Base-by-base conservation (phyloP, 2,329 filamentous ascomycete genomes). In the Annulohypoxylon truncatum region DNA sequence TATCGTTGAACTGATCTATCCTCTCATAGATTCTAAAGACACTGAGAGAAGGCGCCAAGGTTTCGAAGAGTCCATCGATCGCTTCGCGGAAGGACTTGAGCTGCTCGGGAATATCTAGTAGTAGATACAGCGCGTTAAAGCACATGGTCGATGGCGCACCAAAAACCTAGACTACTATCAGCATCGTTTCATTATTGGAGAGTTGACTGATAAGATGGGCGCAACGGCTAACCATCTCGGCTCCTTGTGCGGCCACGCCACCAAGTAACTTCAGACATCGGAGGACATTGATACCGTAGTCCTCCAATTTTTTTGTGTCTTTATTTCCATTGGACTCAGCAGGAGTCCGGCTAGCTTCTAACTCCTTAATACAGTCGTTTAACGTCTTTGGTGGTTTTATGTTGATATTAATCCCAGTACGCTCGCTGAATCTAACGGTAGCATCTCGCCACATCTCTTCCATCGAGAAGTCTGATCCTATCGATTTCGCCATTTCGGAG, bases 91-190 rank as follows among this genome's bases (percentile, higher is more conserved):
- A 59, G 22, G 46, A 44, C 20, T 52, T 46, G 2, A 66, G 22
- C 12, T 66, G 38, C 42, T 62, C 46, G 6, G 64, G 64, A 20
- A 63, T 42, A 29, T 63, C 64, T 13, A 66, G 52, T 4, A 66
- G 42, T 1, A 62, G 15, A 13, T 31, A 63, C 2, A 63, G 10
- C 13, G 64, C 64, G 15, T 63, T 66, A 40, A 66, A 66, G 33
- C 64, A 66, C 28, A 66, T 28, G 3, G 46, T 52, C 9, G 64
- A 56, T 1, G 58, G 51, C 10, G 59, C 35, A 12, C 42, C 47
- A 20, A 38, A 53, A 18, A 58, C 20, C 59, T 54, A 13, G 6
- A n/a, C 22, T 33, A 31, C 12, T n/a, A 13, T 54, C 2, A 54
- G 59, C 22, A 26, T 47, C 29, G 13, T n/a, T 15, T 42, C 33